A percentile compares a stretch with the other conserved stretches of the same genome.
phyloP scores from a whole-genome alignment of 2,329 filamentous ascomycete genomes.

The Aspergillus fructus region DNA sequence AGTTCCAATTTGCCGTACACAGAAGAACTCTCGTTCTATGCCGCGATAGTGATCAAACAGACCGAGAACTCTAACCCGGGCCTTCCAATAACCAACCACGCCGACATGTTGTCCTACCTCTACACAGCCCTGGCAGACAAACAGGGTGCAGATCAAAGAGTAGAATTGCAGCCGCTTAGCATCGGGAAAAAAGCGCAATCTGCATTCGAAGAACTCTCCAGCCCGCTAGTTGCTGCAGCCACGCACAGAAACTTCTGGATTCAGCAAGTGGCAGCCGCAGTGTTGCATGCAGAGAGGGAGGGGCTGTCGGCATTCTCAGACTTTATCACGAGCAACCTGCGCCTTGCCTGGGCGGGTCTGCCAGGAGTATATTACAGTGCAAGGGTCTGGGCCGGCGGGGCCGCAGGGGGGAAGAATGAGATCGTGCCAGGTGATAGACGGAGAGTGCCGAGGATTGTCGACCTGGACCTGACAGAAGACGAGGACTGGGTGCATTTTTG shows the following conservation, averaged over 20 bases:
- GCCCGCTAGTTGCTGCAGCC: background rate
- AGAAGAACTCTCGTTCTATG: background rate
- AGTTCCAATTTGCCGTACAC: background rate
- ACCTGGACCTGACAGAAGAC: background rate
- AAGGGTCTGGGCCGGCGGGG: background rate
- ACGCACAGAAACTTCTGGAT: conserved; percentile 7
- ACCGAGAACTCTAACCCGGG: background rate
- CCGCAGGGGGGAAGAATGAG: background rate
- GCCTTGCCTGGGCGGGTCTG: background rate
- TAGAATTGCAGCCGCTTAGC: background rate
- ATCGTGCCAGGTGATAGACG: background rate
- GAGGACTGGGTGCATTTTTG: background rate
- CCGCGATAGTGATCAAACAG: background rate
- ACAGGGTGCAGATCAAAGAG: too few relatives aligned
- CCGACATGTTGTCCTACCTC: background rate
- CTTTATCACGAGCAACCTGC: background rate
- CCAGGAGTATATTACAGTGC: background rate
- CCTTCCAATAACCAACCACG: background rate
- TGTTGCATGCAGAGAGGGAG: background rate
- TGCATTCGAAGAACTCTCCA: background rate
- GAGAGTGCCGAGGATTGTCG: background rate
- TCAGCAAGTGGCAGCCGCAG: background rate
- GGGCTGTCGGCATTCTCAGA: background rate
- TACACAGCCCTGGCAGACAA: background rate
- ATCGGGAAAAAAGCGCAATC: background rate